Conservation (phyloP, 257 asterid species). For the Ehretia macrophylla region DNA sequence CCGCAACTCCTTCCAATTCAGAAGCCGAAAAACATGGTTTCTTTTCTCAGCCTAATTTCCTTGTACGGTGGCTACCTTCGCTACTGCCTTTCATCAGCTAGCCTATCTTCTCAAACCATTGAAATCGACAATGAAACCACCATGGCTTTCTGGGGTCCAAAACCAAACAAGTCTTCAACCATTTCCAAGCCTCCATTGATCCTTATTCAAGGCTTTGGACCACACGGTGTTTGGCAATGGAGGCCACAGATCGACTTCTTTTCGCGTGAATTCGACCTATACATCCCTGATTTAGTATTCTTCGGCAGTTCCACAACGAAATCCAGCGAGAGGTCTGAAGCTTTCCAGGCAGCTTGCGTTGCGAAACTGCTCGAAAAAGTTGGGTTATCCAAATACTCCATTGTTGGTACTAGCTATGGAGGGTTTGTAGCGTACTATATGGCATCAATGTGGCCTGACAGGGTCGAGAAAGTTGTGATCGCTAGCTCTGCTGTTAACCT, state of each 20-base stretch:
- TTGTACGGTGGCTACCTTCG: conserved; percentile 44
- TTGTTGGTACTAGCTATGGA: conserved; percentile 85
- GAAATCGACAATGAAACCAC: conserved; percentile 54
- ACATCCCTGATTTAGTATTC: conserved; percentile 63
- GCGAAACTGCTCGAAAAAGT: conserved; percentile 42
- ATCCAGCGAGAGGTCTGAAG: conserved; percentile 52
- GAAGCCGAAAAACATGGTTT: conserved; percentile 14
- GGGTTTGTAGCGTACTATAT: conserved; percentile 75
- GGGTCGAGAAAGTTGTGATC: conserved; percentile 78
- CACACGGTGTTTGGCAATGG: conserved; percentile 78
- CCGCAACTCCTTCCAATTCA: too few relatives aligned
- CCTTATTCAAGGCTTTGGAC: conserved; percentile 77
- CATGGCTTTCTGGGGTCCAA: conserved; percentile 72
- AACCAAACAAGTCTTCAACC: conserved; percentile 12
- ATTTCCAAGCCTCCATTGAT: conserved; percentile 47
- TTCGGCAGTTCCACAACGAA: conserved; percentile 57
- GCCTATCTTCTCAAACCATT: conserved; percentile 52
- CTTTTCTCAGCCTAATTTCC: conserved; percentile 54
- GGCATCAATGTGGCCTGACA: conserved; percentile 67
- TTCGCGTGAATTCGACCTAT: conserved; percentile 44
- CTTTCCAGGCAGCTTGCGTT: conserved; percentile 64
- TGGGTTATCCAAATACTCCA: conserved; percentile 39
- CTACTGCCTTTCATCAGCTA: conserved; percentile 47
- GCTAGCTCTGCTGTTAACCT: conserved; percentile 74
- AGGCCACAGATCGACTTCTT: conserved; percentile 49